Percentiles rank a stretch among this genome's conserved stretches.
Conservation (phyloP, 208 protist genomes). For the Leishmania martiniquensis region DNA sequence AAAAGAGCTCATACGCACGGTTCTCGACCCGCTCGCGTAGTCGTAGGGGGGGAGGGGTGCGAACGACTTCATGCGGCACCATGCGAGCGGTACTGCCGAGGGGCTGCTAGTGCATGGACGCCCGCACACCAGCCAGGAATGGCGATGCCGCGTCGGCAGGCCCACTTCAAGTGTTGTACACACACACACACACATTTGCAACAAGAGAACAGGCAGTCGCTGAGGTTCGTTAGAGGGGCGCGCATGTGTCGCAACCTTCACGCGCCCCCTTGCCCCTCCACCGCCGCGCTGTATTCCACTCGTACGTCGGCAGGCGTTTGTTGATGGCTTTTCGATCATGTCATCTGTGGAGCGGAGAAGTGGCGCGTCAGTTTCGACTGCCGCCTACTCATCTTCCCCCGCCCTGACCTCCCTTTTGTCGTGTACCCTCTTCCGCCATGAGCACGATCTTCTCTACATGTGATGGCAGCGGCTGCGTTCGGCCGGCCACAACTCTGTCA, state of each 20-base stretch:
- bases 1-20: slow-evolving; percentile 21
- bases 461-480: background rate
- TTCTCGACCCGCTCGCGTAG: slow-evolving; percentile 21
- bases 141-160: background rate
- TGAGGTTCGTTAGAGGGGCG: background rate
- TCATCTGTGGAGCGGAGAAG: background rate
- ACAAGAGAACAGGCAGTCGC: background rate
- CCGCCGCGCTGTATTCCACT: background rate
- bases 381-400: background rate
- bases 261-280: background rate
- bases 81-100: background rate
- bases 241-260: background rate
- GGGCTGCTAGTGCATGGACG: background rate
- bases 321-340: background rate
- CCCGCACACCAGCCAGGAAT: background rate
- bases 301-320: background rate
- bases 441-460: background rate
- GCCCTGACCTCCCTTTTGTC: background rate
- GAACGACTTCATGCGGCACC: too few species aligned
- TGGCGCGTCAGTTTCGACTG: background rate
- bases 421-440: background rate
- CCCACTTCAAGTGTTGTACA: background rate
- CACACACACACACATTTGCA: background rate
- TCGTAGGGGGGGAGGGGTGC: too few species aligned
- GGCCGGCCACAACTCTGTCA: background rate